These are phyloP conservation scores for Atkinsonella hypoxylon DNA, from an alignment of 2,329 filamentous ascomycete species.

Conservation along the genomic window DNA sequence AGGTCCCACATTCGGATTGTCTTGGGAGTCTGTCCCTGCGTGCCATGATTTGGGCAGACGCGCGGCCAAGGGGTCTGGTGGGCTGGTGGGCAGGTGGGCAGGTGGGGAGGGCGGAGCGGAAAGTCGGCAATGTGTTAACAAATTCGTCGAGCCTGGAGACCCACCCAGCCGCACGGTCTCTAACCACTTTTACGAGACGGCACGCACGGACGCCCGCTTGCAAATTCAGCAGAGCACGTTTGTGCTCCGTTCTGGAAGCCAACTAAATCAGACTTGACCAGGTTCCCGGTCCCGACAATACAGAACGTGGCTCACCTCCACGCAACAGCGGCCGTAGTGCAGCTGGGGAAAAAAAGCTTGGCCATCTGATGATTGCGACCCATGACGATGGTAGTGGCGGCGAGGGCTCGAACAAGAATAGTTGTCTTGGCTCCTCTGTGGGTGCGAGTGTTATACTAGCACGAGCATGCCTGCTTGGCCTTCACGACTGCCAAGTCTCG, in stretches of 20 bases:
- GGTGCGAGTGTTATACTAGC: too few relatives aligned
- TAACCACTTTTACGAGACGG: not conserved
- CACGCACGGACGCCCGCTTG: not conserved
- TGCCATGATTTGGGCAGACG: not conserved
- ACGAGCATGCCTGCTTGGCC: too few relatives aligned
- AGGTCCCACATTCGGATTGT: too few relatives aligned
- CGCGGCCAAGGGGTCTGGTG: not conserved
- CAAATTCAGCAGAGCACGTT: not conserved
- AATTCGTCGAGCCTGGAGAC: too few relatives aligned
- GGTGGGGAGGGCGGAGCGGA: not conserved
- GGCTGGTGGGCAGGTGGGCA: too few relatives aligned
- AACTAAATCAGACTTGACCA: not conserved
- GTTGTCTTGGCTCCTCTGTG: too few relatives aligned
- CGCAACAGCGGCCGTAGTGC: not conserved
- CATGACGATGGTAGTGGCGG: too few relatives aligned
- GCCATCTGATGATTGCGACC: too few relatives aligned
- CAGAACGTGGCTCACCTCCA: slow-evolving; percentile 4
- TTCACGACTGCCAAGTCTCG: too few relatives aligned
- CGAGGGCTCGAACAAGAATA: too few relatives aligned
- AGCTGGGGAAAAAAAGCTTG: not conserved
- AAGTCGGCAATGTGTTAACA: not conserved
- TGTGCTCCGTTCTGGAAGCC: slow-evolving; percentile 3
- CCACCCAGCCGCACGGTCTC: too few relatives aligned
- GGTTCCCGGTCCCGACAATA: not conserved
- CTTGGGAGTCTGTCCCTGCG: too few relatives aligned